Base-by-base conservation (phyloP, 2,329 filamentous ascomycete species). In the Verticillium klebahnii region DNA sequence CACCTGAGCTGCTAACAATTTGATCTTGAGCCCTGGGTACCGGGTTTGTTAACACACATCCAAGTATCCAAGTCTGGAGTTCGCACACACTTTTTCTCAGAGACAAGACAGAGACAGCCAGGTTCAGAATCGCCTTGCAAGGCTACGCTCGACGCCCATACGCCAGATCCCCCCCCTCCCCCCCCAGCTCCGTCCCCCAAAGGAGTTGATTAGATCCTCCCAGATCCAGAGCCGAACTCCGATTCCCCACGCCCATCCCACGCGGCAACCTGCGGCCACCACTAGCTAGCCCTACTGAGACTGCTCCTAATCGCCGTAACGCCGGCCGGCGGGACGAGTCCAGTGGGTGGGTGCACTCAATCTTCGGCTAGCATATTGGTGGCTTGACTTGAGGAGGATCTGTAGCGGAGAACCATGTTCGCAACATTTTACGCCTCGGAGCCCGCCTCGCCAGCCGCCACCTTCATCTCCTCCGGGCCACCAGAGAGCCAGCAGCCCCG, bases 381-480 rank as follows among this genome's bases (percentile, higher is more conserved):
- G 29, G 29, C 29, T 50, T n/a, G 37, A 40, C 37, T 19, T 11
- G n/a, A 23, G 8, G 19, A n/a, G 45, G 19, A 17, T 17, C 14
- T 15, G 39, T 17, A 9, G 5, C 15, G 34, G 34, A 39, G 32
- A 25, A 40, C 14, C 56, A 58, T 58, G 56, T 58, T 58, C 37
- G 56, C 34, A 29, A 39, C 56, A n/a, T 58, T 58, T 25, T 45
- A 58, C 36, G 56, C 56, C 56, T 58, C 56, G n/a, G 23, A 39
- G 56, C 56, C 56, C 36, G 34, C 56, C 34, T 57, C 56, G 56
- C 31, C 31, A 36, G 55, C 31, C 15, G 23, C 31, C 1, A 50
- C 45, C n/a, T 50, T 50, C 45, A 50, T 50, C 19, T 50, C 45
- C 19, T 23, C 45, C n/a, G 45, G 45, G 12, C 45, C 45, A 19